Conservation (phyloP, 2,329 filamentous ascomycete species). For the Tolypocladium sp. region DNA sequence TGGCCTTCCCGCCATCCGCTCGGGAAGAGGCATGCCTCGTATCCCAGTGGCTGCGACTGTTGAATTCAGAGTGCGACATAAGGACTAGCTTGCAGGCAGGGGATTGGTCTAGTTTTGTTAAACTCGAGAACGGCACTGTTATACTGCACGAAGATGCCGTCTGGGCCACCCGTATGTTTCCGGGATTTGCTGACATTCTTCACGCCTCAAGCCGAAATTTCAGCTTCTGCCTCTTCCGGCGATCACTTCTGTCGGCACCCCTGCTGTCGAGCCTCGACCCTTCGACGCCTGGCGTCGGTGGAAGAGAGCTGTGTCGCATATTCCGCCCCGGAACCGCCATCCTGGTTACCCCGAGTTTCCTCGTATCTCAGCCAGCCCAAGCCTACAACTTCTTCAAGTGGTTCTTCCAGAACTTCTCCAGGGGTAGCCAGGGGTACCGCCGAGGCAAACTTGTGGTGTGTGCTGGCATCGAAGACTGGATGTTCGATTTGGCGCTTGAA, state of each 20-base stretch:
- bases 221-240: constrained; percentile 30
- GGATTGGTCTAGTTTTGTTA: constrained; percentile 37
- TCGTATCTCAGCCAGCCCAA: constrained; percentile 26
- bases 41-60: constrained; percentile 32
- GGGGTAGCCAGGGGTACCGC: constrained; percentile 3
- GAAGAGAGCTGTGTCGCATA: constrained; percentile 17
- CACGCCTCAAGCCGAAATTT: constrained; percentile 13
- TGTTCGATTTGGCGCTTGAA: constrained; percentile 15
- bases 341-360: constrained; percentile 32
- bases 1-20: constrained; percentile 36
- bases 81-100: constrained; percentile 30
- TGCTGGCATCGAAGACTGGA: constrained; percentile 17
- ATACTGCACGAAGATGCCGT: constrained; percentile 36
- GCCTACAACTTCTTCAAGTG: constrained; percentile 26
- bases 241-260: constrained; percentile 16
- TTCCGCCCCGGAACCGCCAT: constrained; percentile 23
- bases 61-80: constrained; percentile 30
- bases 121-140: constrained; percentile 18
- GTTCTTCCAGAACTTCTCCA: constrained; percentile 16
- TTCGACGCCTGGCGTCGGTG: constrained; percentile 4
- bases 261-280: constrained; percentile 6
- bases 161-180: constrained; percentile 28
- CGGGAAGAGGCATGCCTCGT: constrained; percentile 26
- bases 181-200: constrained; percentile 24
- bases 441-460: constrained; percentile 19